These are phyloP conservation scores for Byssoonygena ceratinophila DNA, from an alignment of 2,329 filamentous ascomycete genomes.

Conservation along the genomic window DNA sequence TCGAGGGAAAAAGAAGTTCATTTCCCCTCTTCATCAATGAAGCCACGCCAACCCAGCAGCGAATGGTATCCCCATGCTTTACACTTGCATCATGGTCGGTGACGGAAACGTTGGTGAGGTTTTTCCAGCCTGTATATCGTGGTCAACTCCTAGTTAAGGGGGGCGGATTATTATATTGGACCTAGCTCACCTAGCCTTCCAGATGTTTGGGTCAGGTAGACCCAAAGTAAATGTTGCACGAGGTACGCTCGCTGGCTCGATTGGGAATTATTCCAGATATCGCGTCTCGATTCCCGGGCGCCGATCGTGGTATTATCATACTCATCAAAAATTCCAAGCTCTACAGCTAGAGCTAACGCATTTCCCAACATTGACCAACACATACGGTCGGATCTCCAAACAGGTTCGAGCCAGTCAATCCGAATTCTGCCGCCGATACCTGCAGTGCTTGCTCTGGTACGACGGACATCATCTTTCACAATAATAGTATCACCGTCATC, in stretches of 20 bases:
- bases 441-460: slow-evolving; percentile 23
- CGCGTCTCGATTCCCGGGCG: slow-evolving; percentile 17
- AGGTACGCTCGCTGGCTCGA: slow-evolving; percentile 28
- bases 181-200: slow-evolving; percentile 43
- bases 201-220: slow-evolving; percentile 44
- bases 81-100: slow-evolving; percentile 16
- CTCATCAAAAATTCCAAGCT: slow-evolving; percentile 43
- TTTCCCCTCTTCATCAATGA: slow-evolving; percentile 78
- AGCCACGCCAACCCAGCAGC: slow-evolving; percentile 70
- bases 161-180: no score
- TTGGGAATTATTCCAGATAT: slow-evolving; percentile 24
- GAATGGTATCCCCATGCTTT: slow-evolving; percentile 30
- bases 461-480: slow-evolving; percentile 40
- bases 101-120: slow-evolving; percentile 18
- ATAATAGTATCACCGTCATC: slow-evolving; percentile 46
- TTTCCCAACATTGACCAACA: slow-evolving; percentile 51
- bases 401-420: slow-evolving; percentile 46
- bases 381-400: slow-evolving; percentile 47
- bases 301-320: slow-evolving; percentile 35
- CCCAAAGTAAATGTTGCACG: slow-evolving; percentile 33
- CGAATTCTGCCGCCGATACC: slow-evolving; percentile 38
- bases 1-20: slow-evolving; percentile 67
- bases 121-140: slow-evolving; percentile 19
- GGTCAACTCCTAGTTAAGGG: no score
- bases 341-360: slow-evolving; percentile 44